Evolutionary conservation across 257 asterid genomes (phyloP).

Genomic region (Fraxinus quadrangulata): DNA sequence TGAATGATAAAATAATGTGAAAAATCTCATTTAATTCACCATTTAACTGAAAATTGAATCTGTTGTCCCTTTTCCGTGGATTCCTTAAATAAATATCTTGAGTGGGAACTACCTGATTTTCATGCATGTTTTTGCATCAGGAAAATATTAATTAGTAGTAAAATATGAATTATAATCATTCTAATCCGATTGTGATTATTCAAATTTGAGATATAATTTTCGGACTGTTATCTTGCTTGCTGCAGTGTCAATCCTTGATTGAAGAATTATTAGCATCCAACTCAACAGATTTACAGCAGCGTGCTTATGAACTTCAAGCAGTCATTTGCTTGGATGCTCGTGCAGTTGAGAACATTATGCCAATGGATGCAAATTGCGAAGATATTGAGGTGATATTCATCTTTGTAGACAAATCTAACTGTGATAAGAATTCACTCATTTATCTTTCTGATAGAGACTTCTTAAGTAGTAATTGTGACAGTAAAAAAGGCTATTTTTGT

Average conservation of each 20-base stretch:
- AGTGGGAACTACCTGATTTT: neutral
- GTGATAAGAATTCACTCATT: neutral
- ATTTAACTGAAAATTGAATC: neutral
- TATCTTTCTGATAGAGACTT: neutral
- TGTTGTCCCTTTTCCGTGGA: neutral
- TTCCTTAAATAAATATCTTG: neutral
- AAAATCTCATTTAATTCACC: neutral
- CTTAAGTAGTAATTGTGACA: neutral
- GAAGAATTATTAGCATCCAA: slow-evolving; percentile 86
- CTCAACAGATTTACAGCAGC: slow-evolving; percentile 98
- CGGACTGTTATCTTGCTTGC: slow-evolving; percentile 30
- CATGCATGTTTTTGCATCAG: neutral
- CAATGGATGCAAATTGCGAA: slow-evolving; percentile 83
- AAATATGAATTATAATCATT: slow-evolving; percentile 14
- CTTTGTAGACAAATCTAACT: neutral
- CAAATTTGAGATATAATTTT: slow-evolving; percentile 19
- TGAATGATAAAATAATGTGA: neutral
- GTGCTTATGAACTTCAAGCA: slow-evolving; percentile 95
- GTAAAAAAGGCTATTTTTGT: neutral
- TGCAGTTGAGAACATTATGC: slow-evolving; percentile 68
- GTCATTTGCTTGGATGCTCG: slow-evolving; percentile 70
- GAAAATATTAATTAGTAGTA: slow-evolving; percentile 4
- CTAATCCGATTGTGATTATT: slow-evolving; percentile 12
- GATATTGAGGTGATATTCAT: slow-evolving; percentile 69
- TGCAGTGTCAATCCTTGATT: slow-evolving; percentile 86